phyloP scores from a whole-genome alignment of 1,284 basidiomycete species.

The Violaceomyces palustris region DNA sequence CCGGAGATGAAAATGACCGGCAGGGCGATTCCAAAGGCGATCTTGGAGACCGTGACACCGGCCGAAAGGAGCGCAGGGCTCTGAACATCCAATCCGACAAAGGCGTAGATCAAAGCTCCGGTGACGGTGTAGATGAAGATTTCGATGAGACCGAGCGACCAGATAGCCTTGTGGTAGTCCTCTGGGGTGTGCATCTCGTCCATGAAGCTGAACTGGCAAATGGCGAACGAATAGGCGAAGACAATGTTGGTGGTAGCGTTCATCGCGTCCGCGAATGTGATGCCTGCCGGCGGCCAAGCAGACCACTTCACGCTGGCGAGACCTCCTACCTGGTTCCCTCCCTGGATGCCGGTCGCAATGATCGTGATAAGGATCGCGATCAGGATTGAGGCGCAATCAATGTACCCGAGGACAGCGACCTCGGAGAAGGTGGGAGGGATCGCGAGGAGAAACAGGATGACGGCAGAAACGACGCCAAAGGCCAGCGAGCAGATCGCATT shows the following conservation, averaged over 20 bases:
- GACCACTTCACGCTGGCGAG: slow-evolving; percentile 26
- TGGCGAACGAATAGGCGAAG: slow-evolving; percentile 47
- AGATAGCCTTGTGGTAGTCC: slow-evolving; percentile 40
- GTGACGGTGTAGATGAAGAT: slow-evolving; percentile 46
- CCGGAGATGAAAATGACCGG: slow-evolving; percentile 47
- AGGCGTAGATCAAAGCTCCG: slow-evolving; percentile 39
- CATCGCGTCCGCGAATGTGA: slow-evolving; percentile 32
- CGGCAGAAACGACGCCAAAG: slow-evolving; percentile 39
- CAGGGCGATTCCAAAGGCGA: slow-evolving; percentile 38
- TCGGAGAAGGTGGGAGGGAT: slow-evolving; percentile 41
- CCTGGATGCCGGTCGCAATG: slow-evolving; percentile 35
- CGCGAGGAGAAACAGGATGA: slow-evolving; percentile 41
- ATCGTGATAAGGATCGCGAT: slow-evolving; percentile 39
- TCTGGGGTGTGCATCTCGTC: slow-evolving; percentile 40
- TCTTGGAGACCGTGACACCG: slow-evolving; percentile 31
- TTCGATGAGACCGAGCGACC: slow-evolving; percentile 35
- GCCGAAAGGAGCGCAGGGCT: slow-evolving; percentile 36
- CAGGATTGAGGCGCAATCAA: slow-evolving; percentile 43
- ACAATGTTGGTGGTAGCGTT: slow-evolving; percentile 39
- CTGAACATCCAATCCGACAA: slow-evolving; percentile 31
- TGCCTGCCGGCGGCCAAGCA: slow-evolving; percentile 28
- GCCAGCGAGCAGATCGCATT: slow-evolving; percentile 34
- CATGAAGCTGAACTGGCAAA: slow-evolving; percentile 43
- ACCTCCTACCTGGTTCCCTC: slow-evolving; percentile 8
- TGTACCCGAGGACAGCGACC: slow-evolving; percentile 42